Conservation (phyloP, 2,329 filamentous ascomycete genomes). For the Curvularia lunata region DNA sequence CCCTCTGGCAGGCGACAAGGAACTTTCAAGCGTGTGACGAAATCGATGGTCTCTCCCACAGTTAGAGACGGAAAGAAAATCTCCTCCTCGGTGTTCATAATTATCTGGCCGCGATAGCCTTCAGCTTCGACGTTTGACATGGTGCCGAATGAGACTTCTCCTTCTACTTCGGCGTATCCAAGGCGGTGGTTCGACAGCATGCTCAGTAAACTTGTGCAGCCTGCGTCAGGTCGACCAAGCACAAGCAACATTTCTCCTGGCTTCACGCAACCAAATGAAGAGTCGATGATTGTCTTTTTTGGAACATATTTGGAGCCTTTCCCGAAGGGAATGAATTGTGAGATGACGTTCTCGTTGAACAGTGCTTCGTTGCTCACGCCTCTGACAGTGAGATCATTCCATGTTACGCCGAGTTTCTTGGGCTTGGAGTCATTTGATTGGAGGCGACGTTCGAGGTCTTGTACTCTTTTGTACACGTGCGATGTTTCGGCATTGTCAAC, state of each 20-base stretch:
- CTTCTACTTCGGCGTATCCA: too few relatives aligned
- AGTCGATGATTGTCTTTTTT: too few relatives aligned
- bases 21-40: constrained; percentile 62
- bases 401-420: constrained; percentile 77
- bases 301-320: constrained; percentile 60
- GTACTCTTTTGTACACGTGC: too few relatives aligned
- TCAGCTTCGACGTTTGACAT: constrained; percentile 39
- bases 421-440: constrained; percentile 29
- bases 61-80: constrained; percentile 76
- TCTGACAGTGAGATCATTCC: constrained; percentile 74
- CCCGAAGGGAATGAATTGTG: constrained; percentile 59
- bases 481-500: too few relatives aligned
- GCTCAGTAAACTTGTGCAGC: too few relatives aligned
- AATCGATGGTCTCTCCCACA: constrained; percentile 79
- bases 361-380: constrained; percentile 69
- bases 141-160: too few relatives aligned
- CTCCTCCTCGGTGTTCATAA: constrained; percentile 77
- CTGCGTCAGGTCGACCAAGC: too few relatives aligned
- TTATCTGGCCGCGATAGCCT: constrained; percentile 75
- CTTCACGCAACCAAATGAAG: too few relatives aligned
- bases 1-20: constrained; percentile 56
- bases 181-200: too few relatives aligned
- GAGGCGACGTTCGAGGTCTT: too few relatives aligned
- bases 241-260: too few relatives aligned
- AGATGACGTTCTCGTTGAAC: constrained; percentile 68